Evolutionary conservation across 2,329 filamentous ascomycete genomes (phyloP).

Genomic region (Exophiala aquamarina): DNA sequence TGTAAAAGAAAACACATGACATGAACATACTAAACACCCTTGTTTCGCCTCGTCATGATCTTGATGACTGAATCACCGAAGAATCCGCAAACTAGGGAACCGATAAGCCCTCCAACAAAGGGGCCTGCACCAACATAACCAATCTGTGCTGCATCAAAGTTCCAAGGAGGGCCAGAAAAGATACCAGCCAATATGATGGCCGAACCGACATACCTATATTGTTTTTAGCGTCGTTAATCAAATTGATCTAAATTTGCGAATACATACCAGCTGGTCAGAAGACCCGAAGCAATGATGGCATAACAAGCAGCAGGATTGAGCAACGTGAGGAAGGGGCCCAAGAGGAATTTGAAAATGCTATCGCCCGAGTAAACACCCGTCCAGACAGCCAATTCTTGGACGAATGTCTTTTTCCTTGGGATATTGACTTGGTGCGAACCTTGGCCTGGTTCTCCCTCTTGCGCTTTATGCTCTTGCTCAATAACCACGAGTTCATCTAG

Average conservation of each 20-base stretch:
- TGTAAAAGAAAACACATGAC: neutral
- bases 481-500: slow-evolving; percentile 18
- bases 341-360: slow-evolving; percentile 28
- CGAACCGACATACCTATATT: slow-evolving; percentile 20
- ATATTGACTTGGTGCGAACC: neutral
- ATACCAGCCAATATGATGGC: slow-evolving; percentile 32
- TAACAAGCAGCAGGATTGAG: slow-evolving; percentile 33
- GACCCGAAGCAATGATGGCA: slow-evolving; percentile 21
- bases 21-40: slow-evolving; percentile 36
- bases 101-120: slow-evolving; percentile 21
- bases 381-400: slow-evolving; percentile 24
- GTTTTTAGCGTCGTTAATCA: neutral
- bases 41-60: slow-evolving; percentile 42
- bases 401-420: slow-evolving; percentile 22
- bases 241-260: neutral
- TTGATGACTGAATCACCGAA: slow-evolving; percentile 36
- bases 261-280: slow-evolving; percentile 30
- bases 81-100: slow-evolving; percentile 41
- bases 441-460: slow-evolving; percentile 10
- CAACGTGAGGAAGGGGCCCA: slow-evolving; percentile 33
- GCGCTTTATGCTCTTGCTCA: slow-evolving; percentile 19
- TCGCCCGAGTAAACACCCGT: slow-evolving; percentile 23
- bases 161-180: slow-evolving; percentile 34
- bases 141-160: slow-evolving; percentile 31
- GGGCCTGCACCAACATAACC: slow-evolving; percentile 28